Base-by-base conservation (phyloP, 2,329 filamentous ascomycete species). In the Aspergillus sp. region DNA sequence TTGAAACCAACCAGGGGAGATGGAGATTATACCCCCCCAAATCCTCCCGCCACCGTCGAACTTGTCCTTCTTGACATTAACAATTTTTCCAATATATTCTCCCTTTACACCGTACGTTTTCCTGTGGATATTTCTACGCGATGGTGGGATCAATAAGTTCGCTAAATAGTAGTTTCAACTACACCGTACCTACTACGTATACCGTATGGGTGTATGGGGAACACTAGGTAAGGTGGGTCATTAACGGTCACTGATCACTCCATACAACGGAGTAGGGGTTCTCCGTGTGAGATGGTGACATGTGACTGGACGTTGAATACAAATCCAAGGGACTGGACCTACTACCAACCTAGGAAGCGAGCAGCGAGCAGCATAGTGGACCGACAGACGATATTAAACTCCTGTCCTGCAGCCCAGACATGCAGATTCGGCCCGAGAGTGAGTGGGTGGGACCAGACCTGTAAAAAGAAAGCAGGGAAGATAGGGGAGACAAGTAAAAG, bases 371-470 rank as follows among this genome's bases (percentile, higher is more conserved):
- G 16, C 29, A 32, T 26, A 39, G 57, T 55, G 57, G 52, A 58
- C 57, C 52, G 56, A 31, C 52, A 51, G 36, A 45, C 47, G 14
- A 9, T 47, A 32, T 53, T 50, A 58, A 55, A 36, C 52, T 49
- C 53, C 53, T 59, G 60, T 58, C 63, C 55, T 63, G 61, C 59
- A 63, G 61, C 52, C 39, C 52, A 55, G 22, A 18, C 57, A 62
- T 63, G 60, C 56, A 57, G 54, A 60, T 63, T 64, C 62, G 62
- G 60, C 46, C 63, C 62, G 62, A 65, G 55, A 58, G 49, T 62
- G 55, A 58, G 49, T 62, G 55, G 57, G 63, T 50, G 58, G 59
- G 57, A 52, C 52, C 39, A n/a, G 56, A 56, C 20, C 1, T 20
- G 20, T 36, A 18, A 20, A 49, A 47, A 54, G 24, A 6, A 50